phyloP scores from a whole-genome alignment of 1,139 yeast genomes.

The Pichia sp. region DNA sequence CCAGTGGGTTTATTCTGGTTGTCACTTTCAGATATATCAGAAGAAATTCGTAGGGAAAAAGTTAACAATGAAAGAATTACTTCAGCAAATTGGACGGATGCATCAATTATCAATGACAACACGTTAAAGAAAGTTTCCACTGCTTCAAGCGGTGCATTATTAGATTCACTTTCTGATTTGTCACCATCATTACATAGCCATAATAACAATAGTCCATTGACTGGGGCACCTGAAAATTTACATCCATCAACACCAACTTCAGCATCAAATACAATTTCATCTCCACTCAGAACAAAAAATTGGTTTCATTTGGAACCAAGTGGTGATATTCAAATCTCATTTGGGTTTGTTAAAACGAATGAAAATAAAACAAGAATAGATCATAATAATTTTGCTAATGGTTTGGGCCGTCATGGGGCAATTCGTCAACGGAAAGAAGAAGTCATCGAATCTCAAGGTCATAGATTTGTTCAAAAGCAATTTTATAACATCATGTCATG shows the following conservation, averaged over 20 bases:
- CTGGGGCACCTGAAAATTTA: slow-evolving; percentile 24
- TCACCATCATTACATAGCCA: slow-evolving; percentile 19
- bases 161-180: slow-evolving; percentile 7
- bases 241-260: slow-evolving; percentile 31
- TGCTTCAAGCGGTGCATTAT: not conserved
- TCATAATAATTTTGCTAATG: slow-evolving; percentile 43
- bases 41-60: slow-evolving; percentile 85
- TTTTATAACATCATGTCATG: slow-evolving; percentile 95
- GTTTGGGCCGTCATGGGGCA: slow-evolving; percentile 96
- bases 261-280: slow-evolving; percentile 6
- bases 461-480: slow-evolving; percentile 91
- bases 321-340: slow-evolving; percentile 73
- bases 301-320: slow-evolving; percentile 94
- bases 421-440: slow-evolving; percentile 93
- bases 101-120: slow-evolving; percentile 37
- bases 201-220: not conserved
- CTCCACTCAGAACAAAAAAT: slow-evolving; percentile 45
- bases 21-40: slow-evolving; percentile 81
- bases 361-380: slow-evolving; percentile 30
- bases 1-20: slow-evolving; percentile 97
- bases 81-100: slow-evolving; percentile 80
- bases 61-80: slow-evolving; percentile 67
- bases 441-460: slow-evolving; percentile 93
- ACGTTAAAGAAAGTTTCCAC: not conserved
- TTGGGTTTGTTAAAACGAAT: slow-evolving; percentile 72